phyloP scores from a whole-genome alignment of 768 basidiomycete genomes.

The Panaeolus cyanescens region DNA sequence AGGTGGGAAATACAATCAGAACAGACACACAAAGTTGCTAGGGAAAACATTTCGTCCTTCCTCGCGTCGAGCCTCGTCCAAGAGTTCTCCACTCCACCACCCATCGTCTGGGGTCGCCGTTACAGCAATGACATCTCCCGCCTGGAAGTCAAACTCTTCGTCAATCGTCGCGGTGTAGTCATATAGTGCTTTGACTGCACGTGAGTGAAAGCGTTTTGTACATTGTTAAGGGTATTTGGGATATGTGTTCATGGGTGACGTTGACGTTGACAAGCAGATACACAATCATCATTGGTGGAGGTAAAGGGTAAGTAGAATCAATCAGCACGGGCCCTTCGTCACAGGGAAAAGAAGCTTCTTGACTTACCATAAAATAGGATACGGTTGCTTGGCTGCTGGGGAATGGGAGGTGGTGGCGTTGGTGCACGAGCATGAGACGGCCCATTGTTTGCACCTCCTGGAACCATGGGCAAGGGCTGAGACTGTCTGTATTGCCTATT shows the following conservation, averaged over 20 bases:
- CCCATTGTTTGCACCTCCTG: conserved; percentile 14
- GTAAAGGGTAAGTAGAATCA: background rate
- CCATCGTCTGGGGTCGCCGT: conserved; percentile 94
- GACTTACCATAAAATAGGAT: conserved; percentile 86
- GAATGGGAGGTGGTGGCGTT: conserved; percentile 27
- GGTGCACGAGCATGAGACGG: conserved; percentile 21
- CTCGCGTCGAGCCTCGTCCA: conserved; percentile 72
- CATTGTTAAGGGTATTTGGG: background rate
- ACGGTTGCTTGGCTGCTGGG: conserved; percentile 32
- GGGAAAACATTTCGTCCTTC: conserved; percentile 81
- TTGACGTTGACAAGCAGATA: background rate
- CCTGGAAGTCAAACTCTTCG: conserved; percentile 96
- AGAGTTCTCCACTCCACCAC: conserved; percentile 93
- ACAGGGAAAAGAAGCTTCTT: background rate
- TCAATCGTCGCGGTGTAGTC: conserved; percentile 83
- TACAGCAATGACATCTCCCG: conserved; percentile 96
- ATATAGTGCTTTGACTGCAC: conserved; percentile 82
- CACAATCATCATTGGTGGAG: background rate
- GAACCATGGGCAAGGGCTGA: conserved; percentile 26
- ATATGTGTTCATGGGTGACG: background rate
- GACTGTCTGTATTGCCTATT: conserved; percentile 20
- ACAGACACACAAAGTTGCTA: conserved; percentile 84
- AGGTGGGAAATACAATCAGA: conserved; percentile 37
- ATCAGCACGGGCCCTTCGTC: background rate
- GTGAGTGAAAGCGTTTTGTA: background rate